Base-by-base conservation (phyloP, 257 asterid genomes). In the Solanum rostratum region DNA sequence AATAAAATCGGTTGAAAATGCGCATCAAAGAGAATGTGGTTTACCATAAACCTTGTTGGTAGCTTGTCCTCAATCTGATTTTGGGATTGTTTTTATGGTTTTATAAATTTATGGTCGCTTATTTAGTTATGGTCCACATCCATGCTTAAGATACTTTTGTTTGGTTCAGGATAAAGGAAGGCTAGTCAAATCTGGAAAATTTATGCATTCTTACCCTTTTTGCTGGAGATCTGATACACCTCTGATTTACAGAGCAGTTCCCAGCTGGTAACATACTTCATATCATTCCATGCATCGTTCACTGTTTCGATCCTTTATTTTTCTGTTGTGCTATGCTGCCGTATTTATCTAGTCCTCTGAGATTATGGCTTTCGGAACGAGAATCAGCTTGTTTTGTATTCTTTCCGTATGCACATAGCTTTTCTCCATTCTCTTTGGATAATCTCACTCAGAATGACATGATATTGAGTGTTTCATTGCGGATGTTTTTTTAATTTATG, bases 221-320 rank as follows among this genome's bases (percentile, higher is more conserved):
- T 97, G 99, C 84, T 97, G 97, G 95, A 92, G 99, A 89, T 97
- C 99, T 45, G 98, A 97, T 62, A 97, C 98, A 27, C 99, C 99
- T 76, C 97, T 97, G 74, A 97, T 97, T 83, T 95, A 97, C 87
- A 91, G 98, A 87, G 98, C 99, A 37, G 98, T 97, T 30, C 99
- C 98, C 54, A 95, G 98, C 91, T 97, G 99, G 99, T 90, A 90
- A 70, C 24, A 18, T 39, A 30, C 27, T 74, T 74, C 41, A 22
- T 60, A 46, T 46, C 59, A 74, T 46, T 46, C 81, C 81, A 4
- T 46, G 60, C 81, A 74, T 74, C 43, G 24, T 13, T 22, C 60
- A 8, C 24, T 46, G 41, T 24, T 46, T 22, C 60, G 24, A 46
- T 46, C 81, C 41, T 45, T 46, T 46, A 46, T 15, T 46, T 74